Conservation (phyloP, 1,284 basidiomycete genomes). For the Rhodotorula sp. region DNA sequence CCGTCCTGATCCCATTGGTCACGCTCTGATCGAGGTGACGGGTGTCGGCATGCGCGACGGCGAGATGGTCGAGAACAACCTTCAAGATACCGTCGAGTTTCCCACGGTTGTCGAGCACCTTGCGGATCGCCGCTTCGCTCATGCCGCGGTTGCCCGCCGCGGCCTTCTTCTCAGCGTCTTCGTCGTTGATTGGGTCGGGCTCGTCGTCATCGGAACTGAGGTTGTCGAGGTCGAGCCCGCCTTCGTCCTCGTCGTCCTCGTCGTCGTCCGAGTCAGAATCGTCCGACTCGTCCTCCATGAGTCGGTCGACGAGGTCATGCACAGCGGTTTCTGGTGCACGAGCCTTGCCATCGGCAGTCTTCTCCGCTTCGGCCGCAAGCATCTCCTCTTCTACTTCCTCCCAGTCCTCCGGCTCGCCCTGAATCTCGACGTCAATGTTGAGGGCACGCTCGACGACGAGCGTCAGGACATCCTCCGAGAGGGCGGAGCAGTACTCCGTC, state of each 20-base stretch:
- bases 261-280: slow-evolving; percentile 57
- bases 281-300: slow-evolving; percentile 56
- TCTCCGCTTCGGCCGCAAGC: slow-evolving; percentile 56
- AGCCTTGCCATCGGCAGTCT: slow-evolving; percentile 54
- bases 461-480: slow-evolving; percentile 78
- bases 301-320: slow-evolving; percentile 42
- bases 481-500: slow-evolving; percentile 83
- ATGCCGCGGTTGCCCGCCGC: slow-evolving; percentile 30
- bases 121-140: slow-evolving; percentile 51
- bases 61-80: slow-evolving; percentile 78
- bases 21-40: slow-evolving; percentile 31
- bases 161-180: slow-evolving; percentile 56
- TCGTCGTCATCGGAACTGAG: slow-evolving; percentile 58
- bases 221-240: slow-evolving; percentile 36
- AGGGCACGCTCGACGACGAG: slow-evolving; percentile 87
- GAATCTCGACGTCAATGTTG: slow-evolving; percentile 96
- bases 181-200: slow-evolving; percentile 54
- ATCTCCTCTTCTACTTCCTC: slow-evolving; percentile 54
- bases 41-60: slow-evolving; percentile 41
- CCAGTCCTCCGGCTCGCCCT: slow-evolving; percentile 88
- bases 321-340: slow-evolving; percentile 28
- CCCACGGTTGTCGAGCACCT: slow-evolving; percentile 76
- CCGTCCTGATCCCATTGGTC: slow-evolving; percentile 28
- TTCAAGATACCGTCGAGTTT: slow-evolving; percentile 88
- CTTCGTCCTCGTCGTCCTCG: slow-evolving; percentile 43